phyloP scores from a whole-genome alignment of 257 asterid genomes.

The Handroanthus guayacan region DNA sequence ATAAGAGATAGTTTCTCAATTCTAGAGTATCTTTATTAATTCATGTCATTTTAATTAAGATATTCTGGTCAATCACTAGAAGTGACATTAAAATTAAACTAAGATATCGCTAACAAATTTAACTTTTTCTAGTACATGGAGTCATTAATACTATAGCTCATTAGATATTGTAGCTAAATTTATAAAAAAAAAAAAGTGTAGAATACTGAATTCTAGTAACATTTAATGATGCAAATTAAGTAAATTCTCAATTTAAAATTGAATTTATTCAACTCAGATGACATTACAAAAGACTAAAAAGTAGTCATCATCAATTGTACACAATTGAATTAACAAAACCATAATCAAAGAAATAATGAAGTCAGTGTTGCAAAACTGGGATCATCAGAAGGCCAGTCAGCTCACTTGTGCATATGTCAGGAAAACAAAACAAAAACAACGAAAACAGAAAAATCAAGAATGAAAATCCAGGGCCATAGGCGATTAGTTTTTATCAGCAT shows the following conservation, averaged over 20 bases:
- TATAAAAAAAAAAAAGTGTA: not conserved
- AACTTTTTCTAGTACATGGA: too few species aligned
- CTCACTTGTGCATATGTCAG: not conserved
- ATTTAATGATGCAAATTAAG: not conserved
- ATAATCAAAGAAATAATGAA: not conserved
- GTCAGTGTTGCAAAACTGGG: conserved; percentile 19
- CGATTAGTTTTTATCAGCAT: conserved; percentile 10
- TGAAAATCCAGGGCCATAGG: not conserved
- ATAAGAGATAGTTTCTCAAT: too few species aligned
- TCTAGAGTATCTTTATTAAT: too few species aligned
- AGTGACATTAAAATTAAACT: too few species aligned
- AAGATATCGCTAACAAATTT: too few species aligned
- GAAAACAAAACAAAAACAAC: not conserved
- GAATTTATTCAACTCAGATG: conserved; percentile 6
- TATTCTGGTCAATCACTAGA: too few species aligned
- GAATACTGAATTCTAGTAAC: not conserved
- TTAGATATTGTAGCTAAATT: too few species aligned
- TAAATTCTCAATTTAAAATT: not conserved
- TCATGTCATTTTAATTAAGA: too few species aligned
- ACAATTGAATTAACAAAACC: conserved; percentile 8
- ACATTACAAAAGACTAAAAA: conserved; percentile 19
- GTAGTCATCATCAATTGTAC: not conserved
- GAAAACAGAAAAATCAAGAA: not conserved
- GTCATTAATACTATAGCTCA: too few species aligned
- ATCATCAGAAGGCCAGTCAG: conserved; percentile 2